Percentiles rank a stretch among this genome's conserved stretches.
These are phyloP conservation scores for Epichloe amarillans DNA, from an alignment of 2,329 filamentous ascomycete genomes.

Conservation along the genomic window DNA sequence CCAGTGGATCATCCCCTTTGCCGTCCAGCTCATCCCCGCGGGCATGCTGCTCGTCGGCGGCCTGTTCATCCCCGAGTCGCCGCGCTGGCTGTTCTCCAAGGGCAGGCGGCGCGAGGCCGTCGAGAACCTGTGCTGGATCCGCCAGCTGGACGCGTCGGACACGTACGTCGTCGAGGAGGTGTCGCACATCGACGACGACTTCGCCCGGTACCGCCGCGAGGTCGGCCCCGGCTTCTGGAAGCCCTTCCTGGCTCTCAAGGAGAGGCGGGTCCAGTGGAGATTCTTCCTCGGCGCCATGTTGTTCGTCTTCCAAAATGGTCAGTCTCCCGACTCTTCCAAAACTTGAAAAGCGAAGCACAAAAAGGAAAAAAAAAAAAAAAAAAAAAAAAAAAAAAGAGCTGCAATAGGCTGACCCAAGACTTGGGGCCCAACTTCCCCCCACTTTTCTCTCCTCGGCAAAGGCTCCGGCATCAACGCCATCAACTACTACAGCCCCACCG, in stretches of 20 bases:
- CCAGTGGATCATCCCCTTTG: slow-evolving; percentile 54
- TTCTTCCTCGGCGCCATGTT: slow-evolving; percentile 62
- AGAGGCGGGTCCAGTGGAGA: slow-evolving; percentile 50
- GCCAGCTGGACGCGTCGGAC: slow-evolving; percentile 41
- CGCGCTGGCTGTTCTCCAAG: slow-evolving; percentile 55
- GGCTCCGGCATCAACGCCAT: slow-evolving; percentile 19
- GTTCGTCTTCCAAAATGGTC: slow-evolving; percentile 68
- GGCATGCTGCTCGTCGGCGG: slow-evolving; percentile 46
- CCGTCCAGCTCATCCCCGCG: slow-evolving; percentile 53
- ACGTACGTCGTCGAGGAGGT: slow-evolving; percentile 63
- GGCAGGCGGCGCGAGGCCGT: slow-evolving; percentile 46
- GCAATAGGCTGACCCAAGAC: background rate
- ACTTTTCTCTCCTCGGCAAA: background rate
- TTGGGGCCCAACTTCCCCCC: too few relatives aligned
- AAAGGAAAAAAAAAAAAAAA: too few relatives aligned
- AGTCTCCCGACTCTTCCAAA: slow-evolving; percentile 1
- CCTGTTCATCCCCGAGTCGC: slow-evolving; percentile 51
- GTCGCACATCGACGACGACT: slow-evolving; percentile 52
- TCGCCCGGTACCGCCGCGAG: slow-evolving; percentile 48
- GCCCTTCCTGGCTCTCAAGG: slow-evolving; percentile 46
- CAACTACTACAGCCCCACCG: slow-evolving; percentile 18
- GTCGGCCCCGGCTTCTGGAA: slow-evolving; percentile 65
- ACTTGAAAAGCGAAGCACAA: too few relatives aligned
- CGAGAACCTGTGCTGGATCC: slow-evolving; percentile 49
- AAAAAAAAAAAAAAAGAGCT: too few relatives aligned